Percentiles rank a stretch among this genome's conserved stretches.
Conservation (phyloP, 352 stramenopile genomes). For the Pythium graminicola region DNA sequence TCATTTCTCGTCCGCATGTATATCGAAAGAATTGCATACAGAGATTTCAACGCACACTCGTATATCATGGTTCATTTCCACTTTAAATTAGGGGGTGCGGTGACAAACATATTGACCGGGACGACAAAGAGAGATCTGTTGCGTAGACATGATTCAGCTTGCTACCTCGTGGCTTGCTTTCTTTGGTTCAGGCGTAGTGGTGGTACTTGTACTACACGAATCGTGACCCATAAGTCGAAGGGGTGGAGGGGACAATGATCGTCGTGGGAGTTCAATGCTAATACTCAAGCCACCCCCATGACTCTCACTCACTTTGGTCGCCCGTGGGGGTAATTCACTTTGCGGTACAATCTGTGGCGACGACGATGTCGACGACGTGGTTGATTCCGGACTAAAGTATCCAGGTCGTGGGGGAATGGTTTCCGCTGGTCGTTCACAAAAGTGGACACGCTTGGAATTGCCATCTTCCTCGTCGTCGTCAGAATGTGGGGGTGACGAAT, state of each 20-base stretch:
- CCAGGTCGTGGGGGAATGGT: slow-evolving; percentile 29
- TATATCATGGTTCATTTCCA: not conserved
- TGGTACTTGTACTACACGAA: slow-evolving; percentile 2
- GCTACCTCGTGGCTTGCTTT: slow-evolving; percentile 1
- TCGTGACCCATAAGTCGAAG: not conserved
- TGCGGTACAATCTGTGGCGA: slow-evolving; percentile 10
- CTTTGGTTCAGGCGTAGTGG: not conserved
- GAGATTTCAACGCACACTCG: not conserved
- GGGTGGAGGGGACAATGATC: slow-evolving; percentile 7
- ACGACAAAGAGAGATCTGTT: too few relatives aligned
- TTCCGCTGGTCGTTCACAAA: slow-evolving; percentile 33
- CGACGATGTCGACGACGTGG: slow-evolving; percentile 12
- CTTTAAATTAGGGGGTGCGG: slow-evolving; percentile 5
- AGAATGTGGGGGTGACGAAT: not conserved
- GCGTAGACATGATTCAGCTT: too few relatives aligned
- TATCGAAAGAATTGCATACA: not conserved
- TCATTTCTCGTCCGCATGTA: not conserved
- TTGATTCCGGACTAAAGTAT: slow-evolving; percentile 13
- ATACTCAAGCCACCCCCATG: not conserved
- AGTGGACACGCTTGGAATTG: slow-evolving; percentile 44
- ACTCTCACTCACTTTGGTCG: not conserved
- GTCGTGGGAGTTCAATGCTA: not conserved
- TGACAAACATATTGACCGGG: too few relatives aligned
- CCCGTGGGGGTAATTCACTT: slow-evolving; percentile 1
- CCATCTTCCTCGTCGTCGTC: slow-evolving; percentile 3